phyloP scores from a whole-genome alignment of 208 protist species.

The Trypanosomatidae sp. region DNA sequence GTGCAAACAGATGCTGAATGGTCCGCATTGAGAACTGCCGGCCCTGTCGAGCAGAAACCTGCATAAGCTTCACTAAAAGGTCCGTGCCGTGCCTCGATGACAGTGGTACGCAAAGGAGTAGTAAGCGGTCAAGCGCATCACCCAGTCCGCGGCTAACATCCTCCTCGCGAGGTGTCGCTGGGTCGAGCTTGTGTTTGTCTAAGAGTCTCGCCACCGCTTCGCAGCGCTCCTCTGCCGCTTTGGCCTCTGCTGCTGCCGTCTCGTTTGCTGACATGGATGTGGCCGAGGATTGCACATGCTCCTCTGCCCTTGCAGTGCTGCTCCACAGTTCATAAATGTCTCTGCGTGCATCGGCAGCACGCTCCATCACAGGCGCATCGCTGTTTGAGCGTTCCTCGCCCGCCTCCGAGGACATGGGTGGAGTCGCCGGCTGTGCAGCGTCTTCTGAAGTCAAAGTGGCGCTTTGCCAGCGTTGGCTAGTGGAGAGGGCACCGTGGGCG shows the following conservation, averaged over 20 bases:
- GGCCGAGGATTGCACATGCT: conserved; percentile 11
- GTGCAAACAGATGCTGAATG: conserved; percentile 88
- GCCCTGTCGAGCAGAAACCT: conserved; percentile 54
- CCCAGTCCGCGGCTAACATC: conserved; percentile 81
- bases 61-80: conserved; percentile 61
- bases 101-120: conserved; percentile 82
- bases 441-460: not conserved
- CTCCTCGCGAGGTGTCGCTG: conserved; percentile 59
- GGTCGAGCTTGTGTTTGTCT: conserved; percentile 55
- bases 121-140: conserved; percentile 82
- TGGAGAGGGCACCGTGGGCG: not conserved
- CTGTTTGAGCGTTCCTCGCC: not conserved
- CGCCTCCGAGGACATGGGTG: not conserved
- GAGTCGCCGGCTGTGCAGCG: not conserved
- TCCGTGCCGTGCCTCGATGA: conserved; percentile 33
- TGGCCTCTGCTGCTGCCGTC: conserved; percentile 14
- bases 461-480: conserved; percentile 11
- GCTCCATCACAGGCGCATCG: conserved; percentile 54
- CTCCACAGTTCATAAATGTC: conserved; percentile 80
- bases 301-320: conserved; percentile 10
- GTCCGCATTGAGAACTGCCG: conserved; percentile 76
- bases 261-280: conserved; percentile 2
- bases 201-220: conserved; percentile 33
- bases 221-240: conserved; percentile 28
- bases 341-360: conserved; percentile 56